Base-by-base conservation (phyloP, 1,284 basidiomycete species). In the Vanrija humicola region DNA sequence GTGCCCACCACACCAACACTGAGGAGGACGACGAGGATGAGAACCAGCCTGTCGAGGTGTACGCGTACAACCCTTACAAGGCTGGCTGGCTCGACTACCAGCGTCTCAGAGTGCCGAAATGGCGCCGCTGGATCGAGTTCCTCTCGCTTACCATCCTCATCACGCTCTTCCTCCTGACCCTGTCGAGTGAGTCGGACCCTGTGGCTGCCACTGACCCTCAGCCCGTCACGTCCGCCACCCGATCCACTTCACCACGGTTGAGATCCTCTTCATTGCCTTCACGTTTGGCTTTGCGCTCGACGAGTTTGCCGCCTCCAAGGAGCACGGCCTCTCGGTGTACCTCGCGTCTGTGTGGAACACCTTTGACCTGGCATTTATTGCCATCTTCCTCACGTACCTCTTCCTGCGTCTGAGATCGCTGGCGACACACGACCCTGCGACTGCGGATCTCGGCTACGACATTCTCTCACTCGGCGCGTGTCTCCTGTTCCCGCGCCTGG, bases 321-420 rank as follows among this genome's bases (percentile, higher is more conserved):
- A 92, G 72, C 86, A 91, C 67, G 90, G 91, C 14, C 92, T 88
- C 87, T 81, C 82, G 44, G 88, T 92, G 51, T 90, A 90, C 70
- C 82, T 89, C 44, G 87, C 88, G 19, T 90, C 88, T 68, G 89
- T 74, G 14, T 93, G 90, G 90, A 93, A 91, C 69, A 85, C 85
- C 1, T 90, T 93, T 63, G 91, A 93, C 69, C 83, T 88, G 6
- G 79, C 83, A 0, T 92, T 90, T 73, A 72, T 90, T 48, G 59
- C 82, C 38, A 81, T 93, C 44, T 90, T 89, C 73, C 64, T 89
- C 21, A 77, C 80, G 3, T 94, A 90, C 71, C 72, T 88, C 6
- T 77, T 70, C 14, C 76, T 90, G 47, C 82, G 90, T 43, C 76
- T 86, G 45, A 82, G 83, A 62, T 89, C 87, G 0, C 77, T 92